Conservation (phyloP, 2,329 filamentous ascomycete genomes). For the Colletotrichum lindemuthianum region DNA sequence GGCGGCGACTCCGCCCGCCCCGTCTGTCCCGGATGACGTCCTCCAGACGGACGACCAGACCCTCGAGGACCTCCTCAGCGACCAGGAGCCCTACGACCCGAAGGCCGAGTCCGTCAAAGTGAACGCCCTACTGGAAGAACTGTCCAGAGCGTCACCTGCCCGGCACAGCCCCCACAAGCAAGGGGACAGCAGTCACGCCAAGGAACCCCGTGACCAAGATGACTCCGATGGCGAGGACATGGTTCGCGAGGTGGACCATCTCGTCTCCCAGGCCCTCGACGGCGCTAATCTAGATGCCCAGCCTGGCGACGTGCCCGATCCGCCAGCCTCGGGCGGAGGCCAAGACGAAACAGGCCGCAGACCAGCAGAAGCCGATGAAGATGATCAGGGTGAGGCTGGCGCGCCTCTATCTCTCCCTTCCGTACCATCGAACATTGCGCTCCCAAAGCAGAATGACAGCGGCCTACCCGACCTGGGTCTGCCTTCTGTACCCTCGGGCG, state of each 20-base stretch:
- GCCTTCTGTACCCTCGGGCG: conserved; percentile 56
- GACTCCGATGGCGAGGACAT: conserved; percentile 64
- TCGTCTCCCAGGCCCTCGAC: conserved; percentile 58
- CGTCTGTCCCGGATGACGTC: conserved; percentile 37
- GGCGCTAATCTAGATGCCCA: conserved; percentile 51
- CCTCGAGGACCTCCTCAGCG: conserved; percentile 61
- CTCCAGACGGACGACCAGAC: conserved; percentile 62
- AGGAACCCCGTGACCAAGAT: conserved; percentile 41
- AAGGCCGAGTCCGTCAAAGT: conserved; percentile 45
- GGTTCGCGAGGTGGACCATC: conserved; percentile 53
- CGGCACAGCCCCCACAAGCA: background rate
- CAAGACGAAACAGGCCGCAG: background rate
- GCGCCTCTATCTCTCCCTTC: conserved; percentile 47
- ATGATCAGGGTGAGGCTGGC: conserved; percentile 34
- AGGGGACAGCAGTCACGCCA: background rate
- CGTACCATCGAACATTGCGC: conserved; percentile 51
- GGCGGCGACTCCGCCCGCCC: conserved; percentile 6
- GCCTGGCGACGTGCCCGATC: conserved; percentile 2
- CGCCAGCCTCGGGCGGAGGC: conserved; percentile 3
- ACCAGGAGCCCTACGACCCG: conserved; percentile 46
- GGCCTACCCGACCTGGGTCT: conserved; percentile 48
- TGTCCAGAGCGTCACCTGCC: conserved; percentile 39
- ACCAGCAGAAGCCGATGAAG: background rate
- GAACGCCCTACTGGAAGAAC: conserved; percentile 49
- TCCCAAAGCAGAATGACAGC: conserved; percentile 26